Conservation (phyloP, 2,329 filamentous ascomycete genomes). For the Sphaerulina vaccinii region DNA sequence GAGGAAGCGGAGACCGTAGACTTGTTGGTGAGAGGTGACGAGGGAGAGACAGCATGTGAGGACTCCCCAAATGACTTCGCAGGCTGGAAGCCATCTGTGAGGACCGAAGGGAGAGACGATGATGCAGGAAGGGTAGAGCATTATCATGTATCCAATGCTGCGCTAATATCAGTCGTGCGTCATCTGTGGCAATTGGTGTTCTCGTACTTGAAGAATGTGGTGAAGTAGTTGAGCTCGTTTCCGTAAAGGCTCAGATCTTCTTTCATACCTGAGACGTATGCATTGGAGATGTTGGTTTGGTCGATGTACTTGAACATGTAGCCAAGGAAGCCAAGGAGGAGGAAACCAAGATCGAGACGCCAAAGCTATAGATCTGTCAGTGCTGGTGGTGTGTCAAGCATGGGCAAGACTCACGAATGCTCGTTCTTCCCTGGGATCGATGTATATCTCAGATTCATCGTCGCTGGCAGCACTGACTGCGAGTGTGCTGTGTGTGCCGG, state of each 20-base stretch:
- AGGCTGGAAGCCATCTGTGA: conserved; percentile 32
- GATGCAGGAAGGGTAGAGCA: conserved; percentile 41
- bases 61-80: conserved; percentile 25
- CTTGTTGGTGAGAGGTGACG: not conserved
- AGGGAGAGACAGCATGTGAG: conserved; percentile 10
- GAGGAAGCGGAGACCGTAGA: not conserved
- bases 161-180: conserved; percentile 32
- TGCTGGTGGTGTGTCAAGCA: not conserved
- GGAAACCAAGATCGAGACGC: not conserved
- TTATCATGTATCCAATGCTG: conserved; percentile 40
- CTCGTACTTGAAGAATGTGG: conserved; percentile 25
- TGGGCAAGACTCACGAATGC: not conserved
- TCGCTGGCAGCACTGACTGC: not conserved
- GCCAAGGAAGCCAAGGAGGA: not conserved
- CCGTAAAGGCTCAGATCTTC: conserved; percentile 22
- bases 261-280: conserved; percentile 25
- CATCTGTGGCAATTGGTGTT: conserved; percentile 34
- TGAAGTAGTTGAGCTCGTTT: conserved; percentile 33
- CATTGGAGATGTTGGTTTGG: conserved; percentile 27
- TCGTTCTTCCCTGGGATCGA: not conserved
- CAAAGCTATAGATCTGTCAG: not conserved
- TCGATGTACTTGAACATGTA: conserved; percentile 11
- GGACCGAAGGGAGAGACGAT: conserved; percentile 39
- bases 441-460: not conserved
- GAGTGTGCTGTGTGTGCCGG: not conserved